Base-by-base conservation (phyloP, 257 asterid species). In the Rhazya stricta region DNA sequence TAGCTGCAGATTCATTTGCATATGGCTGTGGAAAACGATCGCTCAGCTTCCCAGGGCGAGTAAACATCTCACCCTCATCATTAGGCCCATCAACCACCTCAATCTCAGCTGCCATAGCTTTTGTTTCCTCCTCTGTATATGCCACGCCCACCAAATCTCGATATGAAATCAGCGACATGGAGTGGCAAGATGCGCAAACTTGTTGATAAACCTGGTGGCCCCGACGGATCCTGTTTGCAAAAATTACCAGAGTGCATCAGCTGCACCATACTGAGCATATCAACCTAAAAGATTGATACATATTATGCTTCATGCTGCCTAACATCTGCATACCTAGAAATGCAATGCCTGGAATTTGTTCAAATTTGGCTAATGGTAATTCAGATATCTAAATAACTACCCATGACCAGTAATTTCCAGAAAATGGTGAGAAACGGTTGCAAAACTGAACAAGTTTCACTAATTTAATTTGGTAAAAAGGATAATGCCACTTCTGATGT, bases 41-140 rank as follows among this genome's bases (percentile, higher is more conserved):
- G 36, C 96, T 92, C 79, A 92, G 86, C 86, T 90, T 92, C 25
- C 97, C 97, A 72, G 97, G 96, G 72, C 97, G 96, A 37, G 93
- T 84, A 77, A 85, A 92, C 96, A 90, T 90, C 88, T 92, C 97
- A 54, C 97, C 97, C 84, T 92, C 97, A 76, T 92, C 97, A 83
- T 92, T 92, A 79, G 97, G 97, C 30, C 97, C 97, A 80, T 92
- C 97, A 80, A 74, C 88, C 15, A 92, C 97, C 82, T 92, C 97
- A 81, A 92, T 92, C 85, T 92, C 97, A 81, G 97, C 96, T 54
- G 97, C 97, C 95, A 92, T 83, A 42, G 95, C 97, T 84, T 90
- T 92, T 51, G 90, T 85, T 90, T 92, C 97, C 83, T 92, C 97
- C 84, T 92, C 97, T 6, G 97, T 92, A 74, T 92, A 92, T 60